Base-by-base conservation (phyloP, 495 filamentous ascomycete species). In the Aspergillus kassunensis region DNA sequence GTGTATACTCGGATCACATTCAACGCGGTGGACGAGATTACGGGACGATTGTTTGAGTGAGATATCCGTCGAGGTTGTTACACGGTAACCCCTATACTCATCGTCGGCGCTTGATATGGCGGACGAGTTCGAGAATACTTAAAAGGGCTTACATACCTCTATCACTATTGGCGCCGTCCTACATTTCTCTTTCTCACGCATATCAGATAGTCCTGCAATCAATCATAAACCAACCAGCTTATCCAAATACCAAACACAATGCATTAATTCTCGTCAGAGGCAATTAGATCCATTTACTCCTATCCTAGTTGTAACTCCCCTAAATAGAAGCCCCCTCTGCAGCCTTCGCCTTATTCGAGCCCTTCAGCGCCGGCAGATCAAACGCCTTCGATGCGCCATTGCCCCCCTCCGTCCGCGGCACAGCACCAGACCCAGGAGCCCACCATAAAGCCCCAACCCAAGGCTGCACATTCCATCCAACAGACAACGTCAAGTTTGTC, bases 381-480 rank as follows among this genome's bases (percentile, higher is more conserved):
- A 97, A 96, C 33, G 63, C 65, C 66, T 80, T 78, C 66, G 83
- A 90, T 55, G 72, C 59, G 20, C 86, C 86, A 57, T 58, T 74
- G 66, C 66, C 81, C 68, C 90, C 89, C 83, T 40, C 71, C 51
- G 54, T 89, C 80, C 62, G 76, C 57, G 62, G 85, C 77, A 64
- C 64, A 52, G 71, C 63, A 65, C 77, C 70, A 62, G 81, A 62
- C 16, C 63, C 61, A 58, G 66, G 63, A 65, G 81, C 81, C 92
- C 91, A 97, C 23, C 83, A 83, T 72, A 97, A 67, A 19, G 85
- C 73, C 18, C 93, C 93, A 18, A 97, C 90, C 90, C 91, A 97
- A 29, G 93, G 93, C 80, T 98, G 93, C 53, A 97, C 88, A 76
- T 96, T 97, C 84, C 91, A 98, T 50, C 89, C 83, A 34, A 97